Evolutionary conservation across 345 rosid species (phyloP).

Genomic region (Lumnitzera littorea): DNA sequence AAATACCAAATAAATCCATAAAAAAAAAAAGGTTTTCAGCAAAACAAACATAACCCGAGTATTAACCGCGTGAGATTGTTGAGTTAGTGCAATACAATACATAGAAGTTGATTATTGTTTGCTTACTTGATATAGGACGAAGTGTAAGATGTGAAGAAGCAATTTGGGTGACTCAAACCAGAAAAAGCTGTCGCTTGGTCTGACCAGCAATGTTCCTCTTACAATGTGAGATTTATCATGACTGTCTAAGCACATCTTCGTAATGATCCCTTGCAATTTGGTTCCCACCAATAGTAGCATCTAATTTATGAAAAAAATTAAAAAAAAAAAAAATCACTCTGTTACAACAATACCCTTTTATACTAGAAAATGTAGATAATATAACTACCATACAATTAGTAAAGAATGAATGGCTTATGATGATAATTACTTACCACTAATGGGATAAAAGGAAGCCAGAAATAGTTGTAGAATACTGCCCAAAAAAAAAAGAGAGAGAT

Average conservation of each 20-base stretch:
- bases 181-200: constrained; percentile 52
- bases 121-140: constrained; percentile 48
- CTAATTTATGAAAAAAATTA: constrained; percentile 13
- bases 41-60: neutral
- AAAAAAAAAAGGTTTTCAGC: neutral
- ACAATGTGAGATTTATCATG: constrained; percentile 41
- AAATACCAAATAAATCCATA: no score
- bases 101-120: neutral
- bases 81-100: neutral
- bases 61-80: neutral
- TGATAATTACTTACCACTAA: constrained; percentile 40
- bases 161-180: constrained; percentile 54
- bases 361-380: neutral
- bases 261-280: constrained; percentile 47
- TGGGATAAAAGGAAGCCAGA: constrained; percentile 83
- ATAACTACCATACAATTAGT: no score
- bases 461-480: constrained; percentile 48
- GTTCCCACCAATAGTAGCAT: constrained; percentile 51
- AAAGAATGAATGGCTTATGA: neutral
- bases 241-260: constrained; percentile 49
- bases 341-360: neutral
- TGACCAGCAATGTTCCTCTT: constrained; percentile 47
- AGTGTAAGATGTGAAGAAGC: constrained; percentile 48
- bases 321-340: neutral
- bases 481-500: neutral